Conservation (phyloP, 2,329 filamentous ascomycete genomes). For the Fusarium redolens region DNA sequence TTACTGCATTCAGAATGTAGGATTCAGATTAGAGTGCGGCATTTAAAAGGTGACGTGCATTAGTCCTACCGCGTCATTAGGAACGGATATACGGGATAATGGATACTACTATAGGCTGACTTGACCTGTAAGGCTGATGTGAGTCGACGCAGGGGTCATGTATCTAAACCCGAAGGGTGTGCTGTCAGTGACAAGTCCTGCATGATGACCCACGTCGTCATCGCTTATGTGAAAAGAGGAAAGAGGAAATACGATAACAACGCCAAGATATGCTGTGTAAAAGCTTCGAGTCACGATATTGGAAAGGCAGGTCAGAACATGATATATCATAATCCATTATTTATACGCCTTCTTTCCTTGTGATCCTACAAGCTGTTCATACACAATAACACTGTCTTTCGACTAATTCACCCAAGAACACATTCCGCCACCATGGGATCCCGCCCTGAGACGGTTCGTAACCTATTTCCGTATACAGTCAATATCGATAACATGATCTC, state of each 20-base stretch:
- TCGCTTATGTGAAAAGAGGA: background rate
- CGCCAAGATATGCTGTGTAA: background rate
- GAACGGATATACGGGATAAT: too few species aligned
- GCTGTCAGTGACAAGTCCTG: too few species aligned
- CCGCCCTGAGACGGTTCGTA: background rate
- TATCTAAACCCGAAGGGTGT: too few species aligned
- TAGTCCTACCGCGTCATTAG: too few species aligned
- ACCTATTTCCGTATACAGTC: background rate
- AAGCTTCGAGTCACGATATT: background rate
- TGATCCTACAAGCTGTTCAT: background rate
- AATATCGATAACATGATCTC: background rate
- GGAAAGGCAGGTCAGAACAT: background rate
- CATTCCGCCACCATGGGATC: background rate
- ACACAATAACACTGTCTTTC: fast-evolving
- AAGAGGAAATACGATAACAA: background rate
- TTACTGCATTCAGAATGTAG: too few species aligned
- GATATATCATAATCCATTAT: background rate
- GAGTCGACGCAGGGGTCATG: too few species aligned
- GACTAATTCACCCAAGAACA: background rate
- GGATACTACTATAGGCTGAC: too few species aligned
- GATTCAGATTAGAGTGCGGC: too few species aligned
- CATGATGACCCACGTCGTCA: background rate
- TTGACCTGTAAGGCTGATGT: too few species aligned
- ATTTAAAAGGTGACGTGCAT: too few species aligned
- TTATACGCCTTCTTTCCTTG: background rate